Percentiles rank a stretch among this genome's conserved stretches.
phyloP scores from a whole-genome alignment of 2,329 filamentous ascomycete species.

The Xylariales sp. region DNA sequence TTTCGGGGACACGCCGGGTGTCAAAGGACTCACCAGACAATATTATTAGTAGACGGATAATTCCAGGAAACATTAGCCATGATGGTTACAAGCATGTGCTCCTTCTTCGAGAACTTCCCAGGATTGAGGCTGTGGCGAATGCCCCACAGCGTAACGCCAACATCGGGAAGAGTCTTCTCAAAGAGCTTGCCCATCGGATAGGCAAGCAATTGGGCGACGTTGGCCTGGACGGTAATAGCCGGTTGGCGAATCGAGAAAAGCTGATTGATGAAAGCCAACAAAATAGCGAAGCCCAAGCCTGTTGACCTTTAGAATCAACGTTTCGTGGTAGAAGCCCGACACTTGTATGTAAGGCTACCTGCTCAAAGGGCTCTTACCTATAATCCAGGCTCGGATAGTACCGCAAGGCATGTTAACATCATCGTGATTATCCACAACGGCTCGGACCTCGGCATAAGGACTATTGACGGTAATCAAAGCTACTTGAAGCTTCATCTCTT shows the following conservation, averaged over 20 bases:
- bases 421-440: conserved; percentile 53
- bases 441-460: conserved; percentile 53
- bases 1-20: no score
- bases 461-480: conserved; percentile 51
- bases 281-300: conserved; percentile 42
- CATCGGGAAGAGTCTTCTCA: conserved; percentile 47
- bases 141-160: conserved; percentile 40
- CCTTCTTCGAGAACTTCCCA: conserved; percentile 49
- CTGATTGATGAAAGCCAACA: conserved; percentile 50
- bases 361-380: no score
- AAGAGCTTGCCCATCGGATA: conserved; percentile 49
- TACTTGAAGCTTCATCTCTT: conserved; percentile 51
- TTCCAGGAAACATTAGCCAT: conserved; percentile 55
- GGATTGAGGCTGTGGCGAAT: conserved; percentile 27
- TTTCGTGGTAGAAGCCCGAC: no score
- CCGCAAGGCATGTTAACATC: conserved; percentile 44
- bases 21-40: no score
- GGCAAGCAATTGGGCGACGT: conserved; percentile 52
- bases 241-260: conserved; percentile 55
- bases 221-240: conserved; percentile 47
- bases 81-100: conserved; percentile 55
- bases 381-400: conserved; percentile 50
- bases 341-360: no score
- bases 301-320: no score
- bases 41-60: conserved; percentile 44